Base-by-base conservation (phyloP, 352 stramenopile genomes). In the Phytophthora pseudosyringae region DNA sequence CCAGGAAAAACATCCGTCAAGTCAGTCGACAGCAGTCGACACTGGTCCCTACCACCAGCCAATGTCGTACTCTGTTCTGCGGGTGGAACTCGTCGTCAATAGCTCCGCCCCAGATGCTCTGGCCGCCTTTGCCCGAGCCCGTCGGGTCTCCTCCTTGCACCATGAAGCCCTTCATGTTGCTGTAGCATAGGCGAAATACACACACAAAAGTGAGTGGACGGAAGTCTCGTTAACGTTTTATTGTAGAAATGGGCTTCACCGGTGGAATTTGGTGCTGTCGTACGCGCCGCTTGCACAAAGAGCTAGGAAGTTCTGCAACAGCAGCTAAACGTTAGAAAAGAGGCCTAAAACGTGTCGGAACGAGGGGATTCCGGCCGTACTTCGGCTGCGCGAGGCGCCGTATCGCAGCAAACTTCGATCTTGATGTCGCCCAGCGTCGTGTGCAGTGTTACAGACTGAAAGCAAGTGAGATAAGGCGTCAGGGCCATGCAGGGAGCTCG, bases 401-500 rank as follows among this genome's bases (percentile, higher is more conserved):
- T 98, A 76, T 99, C 94, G 69, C 94, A 99, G 73, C 92, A 98
- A 31, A 99, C 86, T 79, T 99, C 97, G 59, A 98, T 92, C 75
- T 99, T 99, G 46, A 99, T 83, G 64, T 99, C 93, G 25, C 97
- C 97, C 4, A 98, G 73, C 3, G 74, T 95, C 46, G 97, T 99
- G 65, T 98, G 91, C 13, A 99, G 81, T 39, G 95, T 99, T 31
- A 98, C 93, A 26, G 95, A 96, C 88, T 94, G 56, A n/a, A 49
- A 48, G 7, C n/a, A 36, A 13, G 18, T 5, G 3, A 6, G 35
- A 38, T 39, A 31, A 54, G 16, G 29, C 16, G 45, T 59, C 52
- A 56, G 35, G 47, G 3, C 28, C 16, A 8, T 39, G 44, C 25
- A 68, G 25, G 38, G 38, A 53, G 36, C 8, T 39, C 33, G 13